These are phyloP conservation scores for Sporisorium iseilematis-ciliati DNA, from an alignment of 1,284 basidiomycete genomes.

Conservation along the genomic window DNA sequence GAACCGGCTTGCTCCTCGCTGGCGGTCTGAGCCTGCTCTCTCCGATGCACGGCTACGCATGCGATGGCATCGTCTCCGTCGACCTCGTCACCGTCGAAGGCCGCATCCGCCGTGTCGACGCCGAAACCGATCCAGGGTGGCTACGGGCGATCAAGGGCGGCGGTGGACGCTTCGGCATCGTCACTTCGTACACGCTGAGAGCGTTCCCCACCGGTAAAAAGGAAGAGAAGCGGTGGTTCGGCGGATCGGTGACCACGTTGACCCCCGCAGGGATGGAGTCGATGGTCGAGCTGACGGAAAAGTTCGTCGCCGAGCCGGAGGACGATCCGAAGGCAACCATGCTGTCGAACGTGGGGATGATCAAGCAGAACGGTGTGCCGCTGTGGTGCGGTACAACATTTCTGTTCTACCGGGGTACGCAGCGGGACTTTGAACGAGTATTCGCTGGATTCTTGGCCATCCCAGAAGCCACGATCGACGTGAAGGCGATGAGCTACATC, in stretches of 20 bases:
- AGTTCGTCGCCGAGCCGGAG: slow-evolving; percentile 21
- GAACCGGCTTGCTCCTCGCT: slow-evolving; percentile 49
- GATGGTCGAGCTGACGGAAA: slow-evolving; percentile 23
- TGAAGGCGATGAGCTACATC: slow-evolving; percentile 24
- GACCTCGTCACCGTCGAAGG: slow-evolving; percentile 42
- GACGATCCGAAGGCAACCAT: slow-evolving; percentile 43
- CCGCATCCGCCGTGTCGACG: slow-evolving; percentile 5
- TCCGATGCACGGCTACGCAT: slow-evolving; percentile 46
- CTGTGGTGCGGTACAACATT: slow-evolving; percentile 17
- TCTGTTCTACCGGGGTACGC: slow-evolving; percentile 34
- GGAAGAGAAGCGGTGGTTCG: slow-evolving; percentile 35
- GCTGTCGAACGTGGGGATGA: slow-evolving; percentile 28
- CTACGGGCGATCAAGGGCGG: slow-evolving; percentile 52
- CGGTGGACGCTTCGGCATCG: slow-evolving; percentile 51
- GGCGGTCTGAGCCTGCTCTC: slow-evolving; percentile 46
- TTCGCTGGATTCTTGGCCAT: slow-evolving; percentile 31
- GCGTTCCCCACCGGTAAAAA: slow-evolving; percentile 24
- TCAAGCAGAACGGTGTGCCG: slow-evolving; percentile 15
- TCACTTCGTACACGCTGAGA: slow-evolving; percentile 38
- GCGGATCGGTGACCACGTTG: slow-evolving; percentile 22
- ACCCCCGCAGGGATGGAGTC: slow-evolving; percentile 10
- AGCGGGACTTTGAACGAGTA: slow-evolving; percentile 8
- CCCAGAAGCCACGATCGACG: slow-evolving; percentile 12
- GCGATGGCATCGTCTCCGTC: slow-evolving; percentile 32
- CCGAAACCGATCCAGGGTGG: slow-evolving; percentile 16